phyloP scores from a whole-genome alignment of 371 early-diverging fungal species.

The Basidiobolus meristosporus region DNA sequence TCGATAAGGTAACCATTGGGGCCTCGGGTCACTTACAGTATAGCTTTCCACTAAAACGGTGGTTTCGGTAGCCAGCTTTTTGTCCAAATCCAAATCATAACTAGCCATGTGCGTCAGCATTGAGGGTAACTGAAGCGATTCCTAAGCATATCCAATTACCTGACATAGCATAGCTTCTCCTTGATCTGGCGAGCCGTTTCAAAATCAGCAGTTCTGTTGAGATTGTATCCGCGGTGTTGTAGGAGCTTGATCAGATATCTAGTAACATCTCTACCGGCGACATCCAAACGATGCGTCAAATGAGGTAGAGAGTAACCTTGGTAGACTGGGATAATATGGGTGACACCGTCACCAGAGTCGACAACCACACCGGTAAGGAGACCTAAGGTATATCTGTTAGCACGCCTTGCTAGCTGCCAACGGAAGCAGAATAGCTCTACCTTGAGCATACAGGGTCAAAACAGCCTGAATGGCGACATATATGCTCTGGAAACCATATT shows the following conservation, averaged over 20 bases:
- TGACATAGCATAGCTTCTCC: conserved; percentile 94
- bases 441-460: conserved; percentile 91
- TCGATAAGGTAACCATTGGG: background rate
- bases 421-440: conserved; percentile 12
- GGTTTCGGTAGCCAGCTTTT: conserved; percentile 88
- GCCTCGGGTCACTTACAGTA: conserved; percentile 28
- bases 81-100: conserved; percentile 84
- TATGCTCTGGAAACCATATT: conserved; percentile 80
- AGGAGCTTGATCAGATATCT: conserved; percentile 87
- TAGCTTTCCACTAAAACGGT: conserved; percentile 90
- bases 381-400: conserved; percentile 19
- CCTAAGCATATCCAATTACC: conserved; percentile 32
- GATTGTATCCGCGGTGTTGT: conserved; percentile 83
- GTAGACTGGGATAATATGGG: conserved; percentile 94
- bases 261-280: conserved; percentile 94
- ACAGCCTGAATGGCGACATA: conserved; percentile 96
- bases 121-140: background rate
- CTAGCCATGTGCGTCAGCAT: conserved; percentile 12
- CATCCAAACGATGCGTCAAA: conserved; percentile 77
- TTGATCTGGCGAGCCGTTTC: conserved; percentile 93
- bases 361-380: conserved; percentile 91
- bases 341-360: conserved; percentile 95
- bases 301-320: conserved; percentile 88
- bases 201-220: conserved; percentile 94
- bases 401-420: background rate